phyloP scores from a whole-genome alignment of 2,329 filamentous ascomycete genomes.

The Aspergillus latus region DNA sequence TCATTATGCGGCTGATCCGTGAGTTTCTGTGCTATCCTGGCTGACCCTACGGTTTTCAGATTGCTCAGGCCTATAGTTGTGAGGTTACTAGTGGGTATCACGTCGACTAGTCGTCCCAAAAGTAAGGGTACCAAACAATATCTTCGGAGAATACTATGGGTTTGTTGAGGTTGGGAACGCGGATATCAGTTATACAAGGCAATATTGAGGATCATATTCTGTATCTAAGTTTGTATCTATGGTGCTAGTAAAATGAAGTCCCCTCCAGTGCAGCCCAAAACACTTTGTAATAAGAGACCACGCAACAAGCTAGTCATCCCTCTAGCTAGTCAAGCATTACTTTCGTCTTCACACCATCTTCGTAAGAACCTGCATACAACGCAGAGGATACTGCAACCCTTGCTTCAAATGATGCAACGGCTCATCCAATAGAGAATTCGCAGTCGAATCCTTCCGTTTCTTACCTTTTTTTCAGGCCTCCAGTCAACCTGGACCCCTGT shows the following conservation, averaged over 20 bases:
- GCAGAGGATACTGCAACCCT: not conserved
- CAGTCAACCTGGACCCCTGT: not conserved
- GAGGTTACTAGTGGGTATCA: conserved; percentile 25
- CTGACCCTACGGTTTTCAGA: not conserved
- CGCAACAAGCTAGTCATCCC: not conserved
- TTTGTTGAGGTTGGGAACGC: not conserved
- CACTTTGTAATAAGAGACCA: not conserved
- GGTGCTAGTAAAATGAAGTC: not conserved
- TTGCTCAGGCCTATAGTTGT: conserved; percentile 20
- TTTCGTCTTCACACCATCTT: no score
- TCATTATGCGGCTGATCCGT: conserved; percentile 46
- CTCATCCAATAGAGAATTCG: not conserved
- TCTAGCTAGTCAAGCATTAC: not conserved
- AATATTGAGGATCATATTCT: not conserved
- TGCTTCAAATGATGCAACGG: not conserved
- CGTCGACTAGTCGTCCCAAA: conserved; percentile 6
- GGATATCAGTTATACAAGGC: not conserved
- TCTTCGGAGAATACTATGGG: not conserved
- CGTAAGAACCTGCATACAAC: not conserved
- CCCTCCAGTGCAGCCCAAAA: not conserved
- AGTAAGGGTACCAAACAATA: no score
- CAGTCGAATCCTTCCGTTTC: not conserved
- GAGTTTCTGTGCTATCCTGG: conserved; percentile 14
- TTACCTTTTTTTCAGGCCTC: not conserved
- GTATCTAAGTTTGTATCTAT: not conserved